Evolutionary conservation across 163 green algal genomes (phyloP).

Genomic region (Botryococcus braunii): DNA sequence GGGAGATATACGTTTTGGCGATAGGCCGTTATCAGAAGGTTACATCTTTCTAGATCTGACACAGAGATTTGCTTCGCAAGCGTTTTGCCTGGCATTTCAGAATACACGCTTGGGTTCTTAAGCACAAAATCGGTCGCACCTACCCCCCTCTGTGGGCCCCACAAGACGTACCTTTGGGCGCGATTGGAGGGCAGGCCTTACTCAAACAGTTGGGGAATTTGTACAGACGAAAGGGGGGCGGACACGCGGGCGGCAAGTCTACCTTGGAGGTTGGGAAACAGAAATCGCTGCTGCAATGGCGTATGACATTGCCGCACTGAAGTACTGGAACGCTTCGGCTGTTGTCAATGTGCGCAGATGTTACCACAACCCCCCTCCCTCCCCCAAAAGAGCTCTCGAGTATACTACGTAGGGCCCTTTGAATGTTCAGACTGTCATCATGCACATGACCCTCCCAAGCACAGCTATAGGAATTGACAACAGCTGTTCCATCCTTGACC

Average conservation of each 20-base stretch:
- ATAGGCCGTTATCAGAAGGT: not conserved
- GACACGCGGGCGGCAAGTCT: conserved; percentile 66
- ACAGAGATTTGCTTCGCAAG: not conserved
- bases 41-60: not conserved
- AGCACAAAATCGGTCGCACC: not conserved
- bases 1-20: too few relatives aligned
- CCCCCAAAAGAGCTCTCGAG: too few relatives aligned
- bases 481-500: too few relatives aligned
- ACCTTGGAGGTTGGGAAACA: conserved; percentile 72
- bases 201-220: not conserved
- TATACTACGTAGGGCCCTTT: too few relatives aligned
- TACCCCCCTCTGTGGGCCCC: too few relatives aligned
- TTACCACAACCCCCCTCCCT: too few relatives aligned
- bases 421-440: too few relatives aligned
- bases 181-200: not conserved
- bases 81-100: not conserved
- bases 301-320: conserved; percentile 75
- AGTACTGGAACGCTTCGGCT: conserved; percentile 45
- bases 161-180: too few relatives aligned
- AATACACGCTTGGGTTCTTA: not conserved
- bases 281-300: conserved; percentile 69
- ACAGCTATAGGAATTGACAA: too few relatives aligned
- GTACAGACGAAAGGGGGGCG: conserved; percentile 39
- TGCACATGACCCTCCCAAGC: too few relatives aligned
- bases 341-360: conserved; percentile 58